Evolutionary conservation across 164 flowering plant species (phyloP), one percentile per base, ranked within the genome.

Genomic region (Magnolia sinica): DNA sequence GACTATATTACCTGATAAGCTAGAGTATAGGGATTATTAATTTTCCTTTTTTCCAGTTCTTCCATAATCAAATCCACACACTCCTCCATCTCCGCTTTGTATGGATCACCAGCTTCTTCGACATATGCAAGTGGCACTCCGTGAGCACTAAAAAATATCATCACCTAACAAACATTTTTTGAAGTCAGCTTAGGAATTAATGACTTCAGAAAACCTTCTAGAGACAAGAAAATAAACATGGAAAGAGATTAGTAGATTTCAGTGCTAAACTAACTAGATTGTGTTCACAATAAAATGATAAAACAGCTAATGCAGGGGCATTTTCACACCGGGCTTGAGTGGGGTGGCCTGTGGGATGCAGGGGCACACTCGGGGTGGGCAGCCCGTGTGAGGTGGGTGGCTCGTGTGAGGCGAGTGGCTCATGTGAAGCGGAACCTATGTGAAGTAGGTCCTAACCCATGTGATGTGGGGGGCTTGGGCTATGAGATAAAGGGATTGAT

Each of bases 21-120:
- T 82, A 96, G 92, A 52, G 95, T 92, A 81, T 81, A 92, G 27
- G 89, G 37, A 83, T 94, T 96, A 37, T 58, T 84, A 52, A 88
- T 84, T 75, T 78, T 86, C 83, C 97, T 81, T 65, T 80, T 94
- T 80, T 94, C 97, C 72, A 94, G 83, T 85, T 94, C 98, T 78
- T 96, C 98, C 90, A 96, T 94, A 75, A 96, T 94, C 85, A 96
- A 83, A 78, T 96, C 98, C 18, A 96, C 95, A 83, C 99, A 96
- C 83, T 96, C 98, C 87, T 96, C 98, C 99, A 96, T 96, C 86
- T 96, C 98, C 77, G 97, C 97, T 87, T 94, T 96, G 89, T 96
- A 96, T 22, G 99, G 99, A 79, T 96, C 99, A 76, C 99, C 98
- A 80, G 98, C 99, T 86, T 96, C 98, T 86, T 92, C 98, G 81